phyloP scores from a whole-genome alignment of 768 basidiomycete genomes.

The Russula dissimulans region DNA sequence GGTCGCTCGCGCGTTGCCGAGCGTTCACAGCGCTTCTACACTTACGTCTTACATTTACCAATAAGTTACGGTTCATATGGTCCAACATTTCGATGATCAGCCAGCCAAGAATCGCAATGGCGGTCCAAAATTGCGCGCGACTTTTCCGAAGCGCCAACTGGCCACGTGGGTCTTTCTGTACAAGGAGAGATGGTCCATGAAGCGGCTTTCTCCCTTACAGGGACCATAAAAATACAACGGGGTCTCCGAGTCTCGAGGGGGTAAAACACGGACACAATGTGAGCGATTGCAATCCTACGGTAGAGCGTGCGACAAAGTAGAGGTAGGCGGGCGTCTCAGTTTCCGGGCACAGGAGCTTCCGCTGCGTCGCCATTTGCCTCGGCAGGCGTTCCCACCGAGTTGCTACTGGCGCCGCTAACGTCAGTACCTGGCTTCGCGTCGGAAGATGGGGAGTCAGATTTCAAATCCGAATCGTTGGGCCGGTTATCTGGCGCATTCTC shows the following conservation, averaged over 20 bases:
- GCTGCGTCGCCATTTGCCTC: conserved; percentile 3
- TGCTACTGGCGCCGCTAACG: conserved; percentile 10
- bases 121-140: background rate
- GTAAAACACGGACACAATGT: background rate
- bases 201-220: background rate
- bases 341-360: background rate
- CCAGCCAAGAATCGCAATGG: background rate
- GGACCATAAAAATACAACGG: background rate
- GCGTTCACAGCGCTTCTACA: background rate
- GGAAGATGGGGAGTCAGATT: conserved; percentile 1
- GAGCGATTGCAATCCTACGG: background rate
- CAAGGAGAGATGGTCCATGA: background rate
- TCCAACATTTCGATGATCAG: background rate
- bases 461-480: conserved; percentile 4
- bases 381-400: background rate
- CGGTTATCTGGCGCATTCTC: conserved; percentile 5
- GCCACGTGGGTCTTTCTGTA: background rate
- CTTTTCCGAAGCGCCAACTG: background rate
- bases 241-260: background rate
- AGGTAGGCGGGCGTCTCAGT: background rate
- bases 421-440: conserved; percentile 9
- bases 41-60: background rate
- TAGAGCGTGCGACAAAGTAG: background rate
- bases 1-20: background rate
- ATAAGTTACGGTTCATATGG: background rate